These are phyloP conservation scores for Microsporum audouinii DNA, from an alignment of 2,329 filamentous ascomycete genomes.

Conservation along the genomic window DNA sequence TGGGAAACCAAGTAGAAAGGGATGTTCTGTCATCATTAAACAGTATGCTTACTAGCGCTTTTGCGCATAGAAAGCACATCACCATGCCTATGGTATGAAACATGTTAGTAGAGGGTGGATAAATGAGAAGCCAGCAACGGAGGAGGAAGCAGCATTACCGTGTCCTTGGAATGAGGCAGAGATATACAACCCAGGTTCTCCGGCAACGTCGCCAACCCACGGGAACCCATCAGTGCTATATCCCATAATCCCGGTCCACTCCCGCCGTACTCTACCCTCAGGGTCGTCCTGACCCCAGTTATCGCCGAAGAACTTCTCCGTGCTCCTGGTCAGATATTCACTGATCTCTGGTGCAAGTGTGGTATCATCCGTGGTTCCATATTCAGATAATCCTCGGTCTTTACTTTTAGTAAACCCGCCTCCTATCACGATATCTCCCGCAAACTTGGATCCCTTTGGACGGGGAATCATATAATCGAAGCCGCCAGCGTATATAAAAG, in stretches of 20 bases:
- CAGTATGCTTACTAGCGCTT: conserved; percentile 12
- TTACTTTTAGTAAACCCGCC: conserved; percentile 16
- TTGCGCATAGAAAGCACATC: conserved; percentile 11
- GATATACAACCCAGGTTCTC: conserved; percentile 14
- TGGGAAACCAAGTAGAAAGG: conserved; percentile 13
- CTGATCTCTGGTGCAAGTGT: conserved; percentile 14
- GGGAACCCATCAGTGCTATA: conserved; percentile 44
- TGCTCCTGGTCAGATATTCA: conserved; percentile 18
- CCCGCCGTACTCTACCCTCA: conserved; percentile 35
- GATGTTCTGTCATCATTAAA: conserved; percentile 11
- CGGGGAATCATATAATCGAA: conserved; percentile 31
- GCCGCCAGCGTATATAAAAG: conserved; percentile 20
- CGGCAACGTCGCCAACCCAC: conserved; percentile 39
- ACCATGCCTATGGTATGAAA: conserved; percentile 11
- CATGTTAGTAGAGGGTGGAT: not conserved
- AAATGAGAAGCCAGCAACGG: not conserved
- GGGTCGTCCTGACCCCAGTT: conserved; percentile 35
- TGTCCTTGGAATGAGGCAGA: conserved; percentile 15
- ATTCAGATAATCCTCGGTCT: conserved; percentile 16
- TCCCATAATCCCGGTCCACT: conserved; percentile 50
- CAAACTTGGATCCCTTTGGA: conserved; percentile 11
- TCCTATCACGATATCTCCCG: conserved; percentile 17
- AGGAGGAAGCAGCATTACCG: conserved; percentile 6
- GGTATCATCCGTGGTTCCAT: conserved; percentile 17
- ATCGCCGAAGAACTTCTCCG: conserved; percentile 23